Conservation (phyloP, 345 rosid genomes). For the Heritiera fomes region DNA sequence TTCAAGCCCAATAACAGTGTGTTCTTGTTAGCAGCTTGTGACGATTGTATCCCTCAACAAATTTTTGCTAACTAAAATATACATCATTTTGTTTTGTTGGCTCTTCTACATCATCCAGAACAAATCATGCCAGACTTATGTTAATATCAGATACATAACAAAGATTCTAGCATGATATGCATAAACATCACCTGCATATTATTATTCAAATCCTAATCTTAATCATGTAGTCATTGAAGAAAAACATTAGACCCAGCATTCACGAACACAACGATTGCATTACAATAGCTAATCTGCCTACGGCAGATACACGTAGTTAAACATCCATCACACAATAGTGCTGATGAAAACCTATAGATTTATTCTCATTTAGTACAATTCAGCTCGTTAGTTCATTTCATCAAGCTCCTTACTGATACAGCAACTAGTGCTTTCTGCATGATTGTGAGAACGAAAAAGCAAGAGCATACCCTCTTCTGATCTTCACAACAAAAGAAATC, state of each 20-base stretch:
- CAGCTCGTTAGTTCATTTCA: neutral
- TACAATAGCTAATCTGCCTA: neutral
- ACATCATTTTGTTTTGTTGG: neutral
- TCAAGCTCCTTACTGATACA: neutral
- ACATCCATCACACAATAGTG: neutral
- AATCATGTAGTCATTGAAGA: neutral
- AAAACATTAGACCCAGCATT: neutral
- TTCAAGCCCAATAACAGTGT: neutral
- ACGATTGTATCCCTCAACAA: neutral
- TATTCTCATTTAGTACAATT: conserved; percentile 3
- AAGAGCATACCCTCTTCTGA: neutral
- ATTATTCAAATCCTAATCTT: neutral
- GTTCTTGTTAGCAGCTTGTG: neutral
- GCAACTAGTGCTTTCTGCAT: neutral
- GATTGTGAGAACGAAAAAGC: neutral
- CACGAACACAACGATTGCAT: neutral
- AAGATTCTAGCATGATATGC: neutral
- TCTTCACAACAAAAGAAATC: neutral
- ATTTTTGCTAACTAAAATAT: neutral
- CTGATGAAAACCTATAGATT: neutral
- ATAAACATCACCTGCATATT: neutral
- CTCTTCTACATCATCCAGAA: neutral
- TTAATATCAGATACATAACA: neutral
- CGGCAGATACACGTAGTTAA: neutral
- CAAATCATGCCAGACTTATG: neutral